Evolutionary conservation across 176 grass and related monocot species (phyloP), one percentile per base, ranked within the genome.

Genomic region (Musa beccarii): DNA sequence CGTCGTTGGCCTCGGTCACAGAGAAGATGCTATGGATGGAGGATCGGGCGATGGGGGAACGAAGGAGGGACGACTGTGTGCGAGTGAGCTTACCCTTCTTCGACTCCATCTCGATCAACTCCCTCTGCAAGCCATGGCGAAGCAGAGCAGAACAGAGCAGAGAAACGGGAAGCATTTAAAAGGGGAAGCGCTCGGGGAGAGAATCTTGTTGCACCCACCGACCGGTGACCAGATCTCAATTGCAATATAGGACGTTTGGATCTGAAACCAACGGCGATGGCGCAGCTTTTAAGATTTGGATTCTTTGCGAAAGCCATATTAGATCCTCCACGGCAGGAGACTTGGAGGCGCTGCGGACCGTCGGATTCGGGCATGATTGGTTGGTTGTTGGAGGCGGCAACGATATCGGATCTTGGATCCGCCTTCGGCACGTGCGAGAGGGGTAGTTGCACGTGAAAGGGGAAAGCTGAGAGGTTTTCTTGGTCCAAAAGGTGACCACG

Each of bases 61-160:
- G 89, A 49, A 92, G 85, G 49, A 92, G 89, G 56, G 92, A 96
- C 2, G 92, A 96, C 0, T 89, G 87, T 22, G 89, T 96, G 8
- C 92, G 87, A 34, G 83, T 90, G 50, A 92, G 89, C 85, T 90
- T 96, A 15, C 84, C 63, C 53, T 83, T 71, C 51, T 50, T 34
- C 0, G 57, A 26, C 59, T 76, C 77, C 77, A 69, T 68, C 77
- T 17, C 49, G 12, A 7, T 51, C 74, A 15, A 65, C 82, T 54
- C 81, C 25, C 11, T 25, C 23, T 25, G 72, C 22, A 12, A 55
- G 14, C 10, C 72, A 74, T 74, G 53, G 53, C 72, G 72, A 57
- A 34, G 12, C 51, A 8, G 53, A 28, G 29, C 26, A 5, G 34
- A 34, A 4, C 34, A 6, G 34, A 43, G 34, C 34, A 43, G 34